Percentiles rank a stretch among this genome's conserved stretches.
phyloP scores from a whole-genome alignment of 805 yeast genomes.

The Starmerella kuoi region DNA sequence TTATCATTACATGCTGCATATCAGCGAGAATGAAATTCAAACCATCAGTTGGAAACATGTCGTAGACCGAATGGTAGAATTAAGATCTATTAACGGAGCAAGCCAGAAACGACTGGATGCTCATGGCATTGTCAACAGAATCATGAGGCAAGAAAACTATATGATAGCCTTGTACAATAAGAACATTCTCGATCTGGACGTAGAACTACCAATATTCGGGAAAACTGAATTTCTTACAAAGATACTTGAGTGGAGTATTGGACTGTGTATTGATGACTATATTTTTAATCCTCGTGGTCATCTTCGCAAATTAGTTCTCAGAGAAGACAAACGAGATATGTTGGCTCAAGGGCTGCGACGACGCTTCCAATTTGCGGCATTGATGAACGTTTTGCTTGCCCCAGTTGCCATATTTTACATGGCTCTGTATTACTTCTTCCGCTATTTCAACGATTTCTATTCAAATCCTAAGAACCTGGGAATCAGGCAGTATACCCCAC shows the following conservation, averaged over 20 bases:
- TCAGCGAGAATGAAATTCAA: constrained; percentile 72
- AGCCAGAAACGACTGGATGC: constrained; percentile 57
- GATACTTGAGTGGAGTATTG: constrained; percentile 89
- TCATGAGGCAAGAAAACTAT: constrained; percentile 91
- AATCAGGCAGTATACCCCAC: constrained; percentile 80
- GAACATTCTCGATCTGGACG: constrained; percentile 53
- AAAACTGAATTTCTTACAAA: constrained; percentile 48
- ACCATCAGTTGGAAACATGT: constrained; percentile 89
- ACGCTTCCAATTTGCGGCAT: constrained; percentile 77
- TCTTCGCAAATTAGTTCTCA: constrained; percentile 55
- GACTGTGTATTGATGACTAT: constrained; percentile 74
- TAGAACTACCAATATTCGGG: constrained; percentile 40
- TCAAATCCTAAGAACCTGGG: constrained; percentile 75
- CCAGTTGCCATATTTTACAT: constrained; percentile 82
- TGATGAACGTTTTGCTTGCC: constrained; percentile 66
- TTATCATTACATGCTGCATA: constrained; percentile 55
- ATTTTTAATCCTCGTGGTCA: constrained; percentile 78
- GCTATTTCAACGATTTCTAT: constrained; percentile 85
- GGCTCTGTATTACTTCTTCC: constrained; percentile 68
- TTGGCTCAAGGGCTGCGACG: constrained; percentile 59
- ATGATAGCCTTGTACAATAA: constrained; percentile 80
- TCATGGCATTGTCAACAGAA: constrained; percentile 86
- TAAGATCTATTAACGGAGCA: constrained; percentile 41
- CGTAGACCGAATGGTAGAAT: constrained; percentile 56
- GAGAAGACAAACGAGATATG: constrained; percentile 54